Base-by-base conservation (phyloP, 2,329 filamentous ascomycete species). In the Davidsoniella eucalypti region DNA sequence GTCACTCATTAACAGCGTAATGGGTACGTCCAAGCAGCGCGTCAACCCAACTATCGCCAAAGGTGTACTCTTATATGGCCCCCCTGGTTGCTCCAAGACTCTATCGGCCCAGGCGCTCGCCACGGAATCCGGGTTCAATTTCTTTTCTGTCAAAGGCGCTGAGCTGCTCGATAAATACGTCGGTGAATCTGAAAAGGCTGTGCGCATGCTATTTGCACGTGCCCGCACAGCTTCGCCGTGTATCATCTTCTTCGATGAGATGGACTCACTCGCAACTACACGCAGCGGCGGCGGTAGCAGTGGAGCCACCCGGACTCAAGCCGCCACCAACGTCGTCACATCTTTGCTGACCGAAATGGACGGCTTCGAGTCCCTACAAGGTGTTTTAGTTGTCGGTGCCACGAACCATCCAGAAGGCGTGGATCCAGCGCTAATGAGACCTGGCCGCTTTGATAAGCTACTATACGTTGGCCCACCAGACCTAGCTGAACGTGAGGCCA, bases 131-230 rank as follows among this genome's bases (percentile, higher is more conserved):
- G 83, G 84, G 3, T 81, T 93, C 65, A 95, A 95, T 63, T 95
- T 95, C 69, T 81, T 95, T 61, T 83, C 87, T 7, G 85, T 96
- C 56, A 94, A 95, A 66, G 90, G 87, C 23, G 87, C 87, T 36
- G 90, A 95, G 64, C 75, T 95, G 10, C 79, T 94, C 54, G 93
- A 87, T 66, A 94, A 94, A 85, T 96, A 95, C 64, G 88, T 96
- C 16, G 90, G 90, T 54, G 90, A 96, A 63, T 90, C 87, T 2
- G 90, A 96, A 66, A 78, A 87, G 9, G 81, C 83, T 6, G 75
- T 95, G 40, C 79, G 90, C 37, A 83, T 87, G 50, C 77, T 95
- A 1, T 95, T 96, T 62, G 75, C 81, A 49, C 84, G 88, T 57
- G 90, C 90, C 1, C 75, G 84, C 40, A 80, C 82, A n/a, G 88